Evolutionary conservation across 345 rosid genomes (phyloP).

Genomic region (Pugionium cornutum): DNA sequence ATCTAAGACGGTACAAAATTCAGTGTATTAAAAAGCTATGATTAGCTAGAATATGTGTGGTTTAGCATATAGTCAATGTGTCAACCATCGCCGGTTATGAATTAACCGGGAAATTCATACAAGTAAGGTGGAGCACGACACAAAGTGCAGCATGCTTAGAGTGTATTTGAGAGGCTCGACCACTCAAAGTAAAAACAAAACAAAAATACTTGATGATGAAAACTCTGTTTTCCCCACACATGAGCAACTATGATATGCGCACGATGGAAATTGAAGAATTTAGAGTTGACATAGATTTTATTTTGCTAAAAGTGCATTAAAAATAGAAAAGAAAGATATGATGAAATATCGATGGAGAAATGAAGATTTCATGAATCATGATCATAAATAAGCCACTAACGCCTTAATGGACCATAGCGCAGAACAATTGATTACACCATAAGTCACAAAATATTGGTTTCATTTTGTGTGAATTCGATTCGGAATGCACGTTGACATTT

Average conservation of each 20-base stretch:
- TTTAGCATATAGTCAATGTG: conserved; percentile 7
- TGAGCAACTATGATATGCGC: conserved; percentile 24
- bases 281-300: background rate
- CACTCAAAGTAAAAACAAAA: conserved; percentile 1
- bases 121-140: conserved; percentile 24
- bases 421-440: conserved; percentile 2
- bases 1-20: background rate
- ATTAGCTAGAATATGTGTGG: conserved; percentile 15
- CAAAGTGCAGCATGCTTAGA: conserved; percentile 21
- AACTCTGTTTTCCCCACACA: conserved; percentile 11
- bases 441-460: conserved; percentile 4
- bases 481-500: too few species aligned
- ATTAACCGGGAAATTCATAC: background rate
- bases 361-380: background rate
- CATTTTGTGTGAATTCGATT: too few species aligned
- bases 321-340: background rate
- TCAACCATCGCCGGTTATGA: background rate
- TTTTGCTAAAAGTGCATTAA: background rate
- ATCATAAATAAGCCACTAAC: conserved; percentile 29
- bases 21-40: background rate
- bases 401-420: conserved; percentile 22
- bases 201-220: conserved; percentile 14
- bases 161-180: conserved; percentile 18
- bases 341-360: too few species aligned
- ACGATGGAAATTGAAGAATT: conserved; percentile 13